phyloP scores from a whole-genome alignment of 2,329 filamentous ascomycete species.

The Chrysoporthe deuterocubensis region DNA sequence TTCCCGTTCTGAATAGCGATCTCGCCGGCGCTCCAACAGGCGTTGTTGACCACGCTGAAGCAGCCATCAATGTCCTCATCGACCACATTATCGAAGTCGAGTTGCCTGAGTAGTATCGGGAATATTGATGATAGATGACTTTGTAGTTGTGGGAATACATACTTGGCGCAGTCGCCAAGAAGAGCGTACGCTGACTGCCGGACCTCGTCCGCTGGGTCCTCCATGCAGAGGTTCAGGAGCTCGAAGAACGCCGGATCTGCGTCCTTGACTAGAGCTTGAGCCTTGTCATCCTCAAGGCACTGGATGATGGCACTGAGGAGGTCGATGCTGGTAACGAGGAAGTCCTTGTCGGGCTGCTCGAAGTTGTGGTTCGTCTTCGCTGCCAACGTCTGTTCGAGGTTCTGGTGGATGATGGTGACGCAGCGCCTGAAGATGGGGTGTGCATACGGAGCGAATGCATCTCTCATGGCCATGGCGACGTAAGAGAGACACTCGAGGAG shows the following conservation, averaged over 20 bases:
- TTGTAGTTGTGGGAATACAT: conserved; percentile 82
- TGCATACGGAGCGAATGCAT: conserved; percentile 83
- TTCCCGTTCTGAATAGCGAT: conserved; percentile 80
- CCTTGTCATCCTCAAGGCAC: conserved; percentile 75
- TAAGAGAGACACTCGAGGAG: conserved; percentile 96
- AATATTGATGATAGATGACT: conserved; percentile 74
- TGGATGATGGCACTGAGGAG: conserved; percentile 93
- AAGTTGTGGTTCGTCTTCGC: conserved; percentile 69
- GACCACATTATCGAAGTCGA: conserved; percentile 77
- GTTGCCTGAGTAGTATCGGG: conserved; percentile 81
- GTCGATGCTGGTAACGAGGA: conserved; percentile 92
- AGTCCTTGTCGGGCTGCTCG: conserved; percentile 92
- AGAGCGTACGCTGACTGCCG: conserved; percentile 95
- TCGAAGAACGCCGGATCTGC: conserved; percentile 88
- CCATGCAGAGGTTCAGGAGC: conserved; percentile 88
- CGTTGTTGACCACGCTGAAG: conserved; percentile 96
- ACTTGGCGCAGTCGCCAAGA: conserved; percentile 92
- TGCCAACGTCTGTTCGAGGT: conserved; percentile 78
- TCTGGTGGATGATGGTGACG: conserved; percentile 87
- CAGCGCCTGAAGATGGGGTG: conserved; percentile 85
- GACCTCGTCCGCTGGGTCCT: conserved; percentile 88
- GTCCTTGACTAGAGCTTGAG: conserved; percentile 73
- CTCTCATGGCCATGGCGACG: conserved; percentile 82
- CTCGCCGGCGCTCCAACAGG: conserved; percentile 95
- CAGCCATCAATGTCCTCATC: conserved; percentile 83